Evolutionary conservation across 208 protist species (phyloP).

Genomic region (Trypanosomatidae sp.): DNA sequence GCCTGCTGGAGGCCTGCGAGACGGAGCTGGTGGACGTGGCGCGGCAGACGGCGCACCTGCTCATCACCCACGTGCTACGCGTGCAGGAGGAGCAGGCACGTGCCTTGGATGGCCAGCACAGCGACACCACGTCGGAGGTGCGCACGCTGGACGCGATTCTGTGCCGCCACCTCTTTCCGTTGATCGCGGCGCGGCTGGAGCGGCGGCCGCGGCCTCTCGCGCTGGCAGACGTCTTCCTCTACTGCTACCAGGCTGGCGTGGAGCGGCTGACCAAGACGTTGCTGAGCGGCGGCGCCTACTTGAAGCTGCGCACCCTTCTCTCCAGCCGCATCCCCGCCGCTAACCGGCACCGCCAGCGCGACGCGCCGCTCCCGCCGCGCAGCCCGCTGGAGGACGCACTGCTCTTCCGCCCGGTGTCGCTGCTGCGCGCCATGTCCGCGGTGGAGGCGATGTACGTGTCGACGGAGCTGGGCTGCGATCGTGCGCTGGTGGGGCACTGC

Average conservation of each 20-base stretch:
- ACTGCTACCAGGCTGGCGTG: slow-evolving; percentile 48
- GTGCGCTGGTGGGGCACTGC: slow-evolving; percentile 64
- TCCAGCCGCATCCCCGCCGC: slow-evolving; percentile 31
- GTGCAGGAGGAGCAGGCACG: not conserved
- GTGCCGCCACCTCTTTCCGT: slow-evolving; percentile 16
- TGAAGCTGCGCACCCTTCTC: slow-evolving; percentile 46
- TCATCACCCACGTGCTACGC: slow-evolving; percentile 29
- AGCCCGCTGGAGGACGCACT: slow-evolving; percentile 43
- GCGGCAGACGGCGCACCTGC: slow-evolving; percentile 30
- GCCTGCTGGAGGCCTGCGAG: slow-evolving; percentile 36
- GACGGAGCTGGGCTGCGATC: slow-evolving; percentile 69
- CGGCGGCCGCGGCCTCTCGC: slow-evolving; percentile 12
- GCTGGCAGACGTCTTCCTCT: slow-evolving; percentile 41
- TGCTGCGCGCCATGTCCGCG: slow-evolving; percentile 41
- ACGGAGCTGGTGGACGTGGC: slow-evolving; percentile 28
- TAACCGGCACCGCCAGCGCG: slow-evolving; percentile 7
- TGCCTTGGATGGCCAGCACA: no score
- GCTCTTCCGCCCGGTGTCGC: slow-evolving; percentile 31
- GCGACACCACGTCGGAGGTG: slow-evolving; percentile 29
- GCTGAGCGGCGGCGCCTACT: slow-evolving; percentile 33
- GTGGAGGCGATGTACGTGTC: slow-evolving; percentile 60
- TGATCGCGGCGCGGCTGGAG: slow-evolving; percentile 2
- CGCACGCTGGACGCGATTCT: slow-evolving; percentile 22
- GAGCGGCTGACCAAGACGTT: slow-evolving; percentile 25
- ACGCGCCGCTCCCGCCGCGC: slow-evolving; percentile 11